Percentiles rank a stretch among this genome's conserved stretches.
Evolutionary conservation across 805 yeast species (phyloP).

Genomic region (Dipodascus geniculatus): DNA sequence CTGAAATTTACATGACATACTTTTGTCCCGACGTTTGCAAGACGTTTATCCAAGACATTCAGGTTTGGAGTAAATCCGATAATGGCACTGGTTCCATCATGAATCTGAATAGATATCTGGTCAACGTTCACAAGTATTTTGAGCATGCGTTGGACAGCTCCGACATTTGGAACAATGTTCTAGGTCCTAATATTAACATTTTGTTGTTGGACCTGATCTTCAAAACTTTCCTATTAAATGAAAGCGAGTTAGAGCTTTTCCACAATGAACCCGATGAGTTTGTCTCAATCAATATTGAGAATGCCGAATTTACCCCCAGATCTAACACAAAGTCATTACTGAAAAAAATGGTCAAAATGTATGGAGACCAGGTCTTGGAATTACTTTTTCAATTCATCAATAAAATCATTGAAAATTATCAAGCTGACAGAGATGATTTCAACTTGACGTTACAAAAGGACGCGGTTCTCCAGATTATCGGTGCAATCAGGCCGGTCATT

Average conservation of each 20-base stretch:
- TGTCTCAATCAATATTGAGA: background rate
- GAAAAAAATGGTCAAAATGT: background rate
- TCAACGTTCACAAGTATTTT: background rate
- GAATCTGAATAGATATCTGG: background rate
- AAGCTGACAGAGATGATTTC: background rate
- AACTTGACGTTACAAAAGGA: background rate
- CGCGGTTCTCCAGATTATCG: background rate
- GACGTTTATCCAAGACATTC: background rate
- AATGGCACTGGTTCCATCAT: background rate
- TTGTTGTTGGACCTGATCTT: background rate
- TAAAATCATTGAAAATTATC: background rate
- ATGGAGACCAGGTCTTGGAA: background rate
- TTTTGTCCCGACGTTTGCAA: background rate
- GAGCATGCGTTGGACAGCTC: background rate
- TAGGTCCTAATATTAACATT: background rate
- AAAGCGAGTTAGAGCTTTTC: background rate
- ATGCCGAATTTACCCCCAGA: background rate
- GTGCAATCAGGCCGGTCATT: background rate
- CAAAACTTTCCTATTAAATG: background rate
- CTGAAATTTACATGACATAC: background rate
- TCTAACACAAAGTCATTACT: background rate
- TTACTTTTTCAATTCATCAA: background rate
- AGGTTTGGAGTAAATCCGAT: background rate
- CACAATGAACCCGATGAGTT: background rate
- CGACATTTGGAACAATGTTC: background rate